phyloP scores from a whole-genome alignment of 495 filamentous ascomycete genomes.

The Amorphotheca resinae region DNA sequence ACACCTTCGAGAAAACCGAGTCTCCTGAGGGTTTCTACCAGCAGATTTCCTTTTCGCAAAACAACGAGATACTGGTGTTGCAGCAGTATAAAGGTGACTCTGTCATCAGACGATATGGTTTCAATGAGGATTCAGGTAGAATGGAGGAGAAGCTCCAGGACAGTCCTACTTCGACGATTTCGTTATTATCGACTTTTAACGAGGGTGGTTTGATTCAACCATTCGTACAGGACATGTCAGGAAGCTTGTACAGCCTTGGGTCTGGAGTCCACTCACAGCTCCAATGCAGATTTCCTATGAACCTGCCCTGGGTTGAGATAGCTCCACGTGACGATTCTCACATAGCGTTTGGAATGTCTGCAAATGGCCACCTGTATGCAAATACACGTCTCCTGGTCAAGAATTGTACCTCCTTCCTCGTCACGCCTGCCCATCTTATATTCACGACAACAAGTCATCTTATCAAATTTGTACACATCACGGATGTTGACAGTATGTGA shows the following conservation, averaged over 20 bases:
- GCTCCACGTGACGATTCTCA: conserved; percentile 25
- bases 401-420: conserved; percentile 82
- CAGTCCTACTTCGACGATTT: conserved; percentile 1
- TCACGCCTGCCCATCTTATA: conserved; percentile 73
- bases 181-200: conserved; percentile 8
- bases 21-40: conserved; percentile 15
- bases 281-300: conserved; percentile 25
- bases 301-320: conserved; percentile 42
- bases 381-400: conserved; percentile 60
- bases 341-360: conserved; percentile 51
- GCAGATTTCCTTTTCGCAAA: conserved; percentile 12
- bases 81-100: neutral
- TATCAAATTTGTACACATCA: conserved; percentile 84
- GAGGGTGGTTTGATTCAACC: conserved; percentile 2
- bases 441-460: conserved; percentile 86
- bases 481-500: conserved; percentile 46
- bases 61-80: conserved; percentile 8
- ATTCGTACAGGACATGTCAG: conserved; percentile 13
- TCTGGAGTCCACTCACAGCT: conserved; percentile 4
- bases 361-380: conserved; percentile 64
- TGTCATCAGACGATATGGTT: conserved; percentile 7
- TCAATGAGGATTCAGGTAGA: conserved; percentile 14
- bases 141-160: conserved; percentile 8
- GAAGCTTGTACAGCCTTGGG: conserved; percentile 10
- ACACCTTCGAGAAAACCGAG: conserved; percentile 30